Base-by-base conservation (phyloP, 352 stramenopile genomes). In the Globisporangium abappressorium region DNA sequence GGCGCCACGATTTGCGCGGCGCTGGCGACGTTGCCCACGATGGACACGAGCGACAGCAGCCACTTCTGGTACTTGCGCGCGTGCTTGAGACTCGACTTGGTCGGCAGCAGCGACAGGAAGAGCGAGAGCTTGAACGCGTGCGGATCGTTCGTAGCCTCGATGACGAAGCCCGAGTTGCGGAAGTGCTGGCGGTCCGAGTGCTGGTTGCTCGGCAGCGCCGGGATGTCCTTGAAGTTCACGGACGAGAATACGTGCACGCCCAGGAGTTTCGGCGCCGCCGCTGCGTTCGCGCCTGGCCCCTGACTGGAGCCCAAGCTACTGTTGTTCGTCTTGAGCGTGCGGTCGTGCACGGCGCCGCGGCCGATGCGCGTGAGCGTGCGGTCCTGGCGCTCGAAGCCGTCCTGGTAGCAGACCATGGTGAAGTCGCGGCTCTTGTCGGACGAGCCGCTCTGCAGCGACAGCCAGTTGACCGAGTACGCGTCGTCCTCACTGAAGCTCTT, bases 381-480 rank as follows among this genome's bases (percentile, higher is more conserved):
- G 46, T 77, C 79, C 43, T 84, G 70, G 20, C 74, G 72, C 46
- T 79, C 71, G 57, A 89, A 92, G 6, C 68, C 74, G 69, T 92
- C 84, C 64, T 92, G 84, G 68, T 90, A 92, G 68, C 74, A 79
- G n/a, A 87, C 82, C 1, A 92, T 68, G 3, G 84, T 92, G 51
- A 90, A 90, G 59, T 92, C 84, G 58, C 77, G 74, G 47, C 70
- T 62, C 63, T 75, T 82, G 46, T 89, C 80, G 46, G 73, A 67
- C 22, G 81, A 72, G 14, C 70, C 68, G 34, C 56, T 34, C 20
- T 79, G 78, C 46, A 92, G 76, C 38, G 82, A 74, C 43, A 92
- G 65, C 84, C 84, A 92, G 60, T 90, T 80, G 63, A 90, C 84
- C 18, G 72, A 76, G 70, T 90, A 92, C 38, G 78, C 78, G 70